A percentile compares a stretch with the other conserved stretches of the same genome.
phyloP scores from a whole-genome alignment of 306 rosid species.

The Arachis hypogaea region DNA sequence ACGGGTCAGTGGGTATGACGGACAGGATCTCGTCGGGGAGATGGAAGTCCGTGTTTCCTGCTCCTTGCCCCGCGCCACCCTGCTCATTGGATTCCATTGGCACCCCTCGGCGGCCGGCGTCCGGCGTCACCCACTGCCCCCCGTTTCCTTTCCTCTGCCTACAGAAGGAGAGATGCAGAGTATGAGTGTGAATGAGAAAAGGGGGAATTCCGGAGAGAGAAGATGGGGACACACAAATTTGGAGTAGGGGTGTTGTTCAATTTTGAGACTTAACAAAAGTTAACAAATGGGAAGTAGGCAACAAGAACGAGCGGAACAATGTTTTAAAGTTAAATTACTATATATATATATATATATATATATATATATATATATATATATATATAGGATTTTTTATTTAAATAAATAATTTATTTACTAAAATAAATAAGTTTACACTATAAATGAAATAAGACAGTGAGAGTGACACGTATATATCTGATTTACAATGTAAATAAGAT shows the following conservation, averaged over 20 bases:
- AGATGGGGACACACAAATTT: background rate
- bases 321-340: too few species aligned
- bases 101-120: background rate
- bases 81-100: background rate
- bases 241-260: too few species aligned
- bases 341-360: too few species aligned
- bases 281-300: too few species aligned
- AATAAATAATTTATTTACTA: too few species aligned
- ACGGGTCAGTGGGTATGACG: constrained; percentile 85
- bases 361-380: too few species aligned
- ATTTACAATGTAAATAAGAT: too few species aligned
- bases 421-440: too few species aligned
- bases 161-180: background rate
- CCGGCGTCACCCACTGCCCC: constrained; percentile 17
- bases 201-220: background rate
- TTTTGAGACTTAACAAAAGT: too few species aligned
- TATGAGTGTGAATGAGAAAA: background rate
- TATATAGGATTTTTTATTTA: too few species aligned
- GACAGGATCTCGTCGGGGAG: constrained; percentile 69
- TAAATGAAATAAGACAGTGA: too few species aligned
- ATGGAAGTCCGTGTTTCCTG: constrained; percentile 51
- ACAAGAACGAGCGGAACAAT: too few species aligned
- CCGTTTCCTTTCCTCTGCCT: constrained; percentile 10
- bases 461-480: rapidly evolving
- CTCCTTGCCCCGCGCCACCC: background rate